Base-by-base conservation (phyloP, 225 moss, liverwort and hornwort genomes). In the Straminergon stramineum region DNA sequence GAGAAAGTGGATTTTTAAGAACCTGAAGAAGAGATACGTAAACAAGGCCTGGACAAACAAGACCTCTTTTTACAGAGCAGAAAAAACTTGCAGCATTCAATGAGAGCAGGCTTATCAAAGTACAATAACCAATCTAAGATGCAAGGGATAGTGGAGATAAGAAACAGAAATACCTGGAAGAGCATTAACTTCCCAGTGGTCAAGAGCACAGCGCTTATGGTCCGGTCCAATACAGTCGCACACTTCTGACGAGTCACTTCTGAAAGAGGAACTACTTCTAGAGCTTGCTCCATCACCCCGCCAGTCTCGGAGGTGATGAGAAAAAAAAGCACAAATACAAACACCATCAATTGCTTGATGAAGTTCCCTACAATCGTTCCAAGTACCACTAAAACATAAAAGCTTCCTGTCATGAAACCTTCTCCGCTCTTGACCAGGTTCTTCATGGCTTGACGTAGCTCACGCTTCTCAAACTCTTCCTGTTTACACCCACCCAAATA, bases 201-300 rank as follows among this genome's bases (percentile, higher is more conserved):
- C 61, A 98, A 92, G 84, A 98, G 93, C 79, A 95, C 94, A 57
- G 90, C 87, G 90, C 96, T 96, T 27, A 96, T 95, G 52, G 96
- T 95, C 77, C 96, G 94, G 82, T 96, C 96, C 32, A 96, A 91
- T 31, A 98, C 95, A 64, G 91, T 91, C 26, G 96, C 96, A 90
- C 96, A 96, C 80, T 90, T 87, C 41, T 87, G 93, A 58, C 96
- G 94, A 51, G 96, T 95, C 61, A 91, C 83, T 91, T 94, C 88
- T 56, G 97, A 98, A 17, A 98, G 92, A n/a, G 96, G 97, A 55
- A 98, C 88, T 94, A 98, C 95, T 83, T 95, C 93, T 61, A 96
- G 61, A 87, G 91, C 91, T 89, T 95, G 97, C 70, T 96, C 91
- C 96, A 98, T 98, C 39, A 98, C 96, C 11, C 96, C 96, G 24